Evolutionary conservation across 768 basidiomycete species (phyloP).

Genomic region (Chalciporus piperatus): DNA sequence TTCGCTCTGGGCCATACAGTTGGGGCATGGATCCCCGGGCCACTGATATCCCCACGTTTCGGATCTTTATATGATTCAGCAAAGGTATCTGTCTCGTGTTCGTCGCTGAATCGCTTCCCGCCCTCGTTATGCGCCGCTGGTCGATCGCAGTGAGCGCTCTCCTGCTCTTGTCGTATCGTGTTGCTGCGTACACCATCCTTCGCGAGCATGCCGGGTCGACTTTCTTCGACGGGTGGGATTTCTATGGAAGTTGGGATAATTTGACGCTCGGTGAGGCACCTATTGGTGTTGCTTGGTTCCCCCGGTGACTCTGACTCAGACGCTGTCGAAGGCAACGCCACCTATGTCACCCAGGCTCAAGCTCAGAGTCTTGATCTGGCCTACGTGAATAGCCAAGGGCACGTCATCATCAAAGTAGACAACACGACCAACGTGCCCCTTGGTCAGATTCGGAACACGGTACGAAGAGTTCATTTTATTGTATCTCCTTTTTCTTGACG

Average conservation of each 20-base stretch:
- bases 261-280: constrained; percentile 35
- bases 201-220: constrained; percentile 44
- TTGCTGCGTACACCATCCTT: constrained; percentile 34
- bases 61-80: constrained; percentile 5
- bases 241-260: constrained; percentile 49
- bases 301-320: constrained; percentile 3
- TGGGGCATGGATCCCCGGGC: not conserved
- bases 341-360: constrained; percentile 48
- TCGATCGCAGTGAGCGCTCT: constrained; percentile 1
- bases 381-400: constrained; percentile 57
- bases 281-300: constrained; percentile 16
- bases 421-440: constrained; percentile 54
- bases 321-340: constrained; percentile 52
- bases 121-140: constrained; percentile 10
- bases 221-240: constrained; percentile 58
- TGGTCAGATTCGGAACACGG: constrained; percentile 57
- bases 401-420: constrained; percentile 74
- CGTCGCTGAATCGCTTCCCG: not conserved
- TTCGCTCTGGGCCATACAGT: not conserved
- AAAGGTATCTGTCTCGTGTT: not conserved
- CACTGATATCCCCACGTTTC: not conserved
- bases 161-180: constrained; percentile 1
- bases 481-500: constrained; percentile 8
- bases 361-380: constrained; percentile 51
- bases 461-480: constrained; percentile 22